These are phyloP conservation scores for Xylaria polymorpha DNA, from an alignment of 2,329 filamentous ascomycete genomes.

Conservation along the genomic window DNA sequence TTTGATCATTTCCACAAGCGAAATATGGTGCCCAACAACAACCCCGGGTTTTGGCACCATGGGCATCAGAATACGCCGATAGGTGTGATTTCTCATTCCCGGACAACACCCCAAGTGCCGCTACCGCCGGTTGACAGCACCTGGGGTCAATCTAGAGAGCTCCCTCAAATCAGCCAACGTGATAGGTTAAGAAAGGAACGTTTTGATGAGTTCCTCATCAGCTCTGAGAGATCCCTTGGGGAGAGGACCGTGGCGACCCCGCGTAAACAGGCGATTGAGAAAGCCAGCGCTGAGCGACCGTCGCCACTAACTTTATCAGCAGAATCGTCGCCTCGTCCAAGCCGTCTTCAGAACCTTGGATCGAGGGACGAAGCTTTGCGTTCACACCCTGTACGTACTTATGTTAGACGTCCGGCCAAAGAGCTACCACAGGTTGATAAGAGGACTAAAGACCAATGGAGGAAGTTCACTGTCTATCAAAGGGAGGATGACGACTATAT, in stretches of 20 bases:
- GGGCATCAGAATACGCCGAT: not conserved
- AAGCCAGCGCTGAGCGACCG: not conserved
- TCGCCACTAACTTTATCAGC: not conserved
- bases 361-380: conserved; percentile 39
- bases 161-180: not conserved
- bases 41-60: not conserved
- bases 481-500: conserved; percentile 2
- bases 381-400: conserved; percentile 39
- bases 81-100: not conserved
- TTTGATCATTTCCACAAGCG: not conserved
- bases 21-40: not conserved
- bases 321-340: not conserved
- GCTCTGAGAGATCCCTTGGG: not conserved
- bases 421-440: conserved; percentile 1
- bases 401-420: conserved; percentile 8
- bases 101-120: not conserved
- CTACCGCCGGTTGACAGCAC: conserved; percentile 3
- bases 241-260: not conserved
- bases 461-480: conserved; percentile 8
- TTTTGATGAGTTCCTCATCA: not conserved
- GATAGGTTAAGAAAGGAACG: not conserved
- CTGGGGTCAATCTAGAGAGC: not conserved
- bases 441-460: conserved; percentile 5
- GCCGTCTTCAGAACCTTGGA: conserved; percentile 32
- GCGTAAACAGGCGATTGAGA: conserved; percentile 6